phyloP scores from a whole-genome alignment of 805 yeast genomes.

The Saccharomycopsis oosterbeekiorum region DNA sequence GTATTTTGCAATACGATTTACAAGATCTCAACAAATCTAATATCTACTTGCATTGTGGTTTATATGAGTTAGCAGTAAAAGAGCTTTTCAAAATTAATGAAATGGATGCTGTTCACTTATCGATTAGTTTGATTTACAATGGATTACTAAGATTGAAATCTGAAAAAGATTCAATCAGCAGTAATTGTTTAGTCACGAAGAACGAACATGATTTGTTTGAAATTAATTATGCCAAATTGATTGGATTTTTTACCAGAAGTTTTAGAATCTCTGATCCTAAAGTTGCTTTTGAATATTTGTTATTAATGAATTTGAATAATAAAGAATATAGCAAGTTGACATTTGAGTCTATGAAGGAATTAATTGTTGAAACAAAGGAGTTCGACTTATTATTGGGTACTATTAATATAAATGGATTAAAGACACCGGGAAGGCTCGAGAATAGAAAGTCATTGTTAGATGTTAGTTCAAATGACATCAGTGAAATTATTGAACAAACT shows the following conservation, averaged over 20 bases:
- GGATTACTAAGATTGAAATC: slow-evolving; percentile 49
- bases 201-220: slow-evolving; percentile 28
- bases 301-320: slow-evolving; percentile 46
- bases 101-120: slow-evolving; percentile 82
- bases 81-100: slow-evolving; percentile 55
- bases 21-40: slow-evolving; percentile 44
- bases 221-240: slow-evolving; percentile 41
- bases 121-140: slow-evolving; percentile 68
- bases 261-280: slow-evolving; percentile 82
- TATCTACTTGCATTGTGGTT: slow-evolving; percentile 70
- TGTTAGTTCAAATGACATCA: slow-evolving; percentile 31
- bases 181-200: slow-evolving; percentile 30
- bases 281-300: slow-evolving; percentile 83
- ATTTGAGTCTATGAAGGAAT: slow-evolving; percentile 73
- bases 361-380: slow-evolving; percentile 79
- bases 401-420: slow-evolving; percentile 61
- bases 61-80: slow-evolving; percentile 71
- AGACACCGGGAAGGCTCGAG: slow-evolving; percentile 78
- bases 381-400: slow-evolving; percentile 79
- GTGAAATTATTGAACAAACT: slow-evolving; percentile 70
- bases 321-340: slow-evolving; percentile 44
- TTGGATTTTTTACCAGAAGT: slow-evolving; percentile 73
- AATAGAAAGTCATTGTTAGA: slow-evolving; percentile 57
- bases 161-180: slow-evolving; percentile 22
- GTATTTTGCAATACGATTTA: slow-evolving; percentile 64